Evolutionary conservation across 306 rosid genomes (phyloP).

Genomic region (Spatholobus suberectus): DNA sequence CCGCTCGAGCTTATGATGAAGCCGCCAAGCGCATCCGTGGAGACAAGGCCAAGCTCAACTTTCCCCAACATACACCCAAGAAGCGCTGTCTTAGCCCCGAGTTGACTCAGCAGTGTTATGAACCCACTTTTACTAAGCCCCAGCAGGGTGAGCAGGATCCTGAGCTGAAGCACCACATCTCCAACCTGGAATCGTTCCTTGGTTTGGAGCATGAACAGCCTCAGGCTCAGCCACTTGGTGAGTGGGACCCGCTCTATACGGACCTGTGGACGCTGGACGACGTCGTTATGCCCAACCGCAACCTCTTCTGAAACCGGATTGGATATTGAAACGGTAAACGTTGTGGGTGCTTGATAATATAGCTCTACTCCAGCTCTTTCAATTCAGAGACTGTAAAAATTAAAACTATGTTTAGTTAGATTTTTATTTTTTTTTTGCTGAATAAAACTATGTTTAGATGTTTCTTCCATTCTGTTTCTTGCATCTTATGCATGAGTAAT

Average conservation of each 20-base stretch:
- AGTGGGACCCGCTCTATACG: conserved; percentile 34
- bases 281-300: conserved; percentile 43
- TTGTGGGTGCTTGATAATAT: too few species aligned
- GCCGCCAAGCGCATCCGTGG: conserved; percentile 93
- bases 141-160: background rate
- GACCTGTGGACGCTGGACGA: conserved; percentile 72
- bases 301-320: background rate
- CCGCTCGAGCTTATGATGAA: conserved; percentile 80
- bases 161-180: background rate
- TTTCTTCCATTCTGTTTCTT: too few species aligned
- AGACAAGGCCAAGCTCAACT: conserved; percentile 91
- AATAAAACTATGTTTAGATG: too few species aligned
- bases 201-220: conserved; percentile 54
- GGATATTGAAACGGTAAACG: too few species aligned
- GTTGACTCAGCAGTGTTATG: background rate
- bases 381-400: too few species aligned
- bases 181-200: conserved; percentile 63
- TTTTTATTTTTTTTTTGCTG: too few species aligned
- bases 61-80: conserved; percentile 47
- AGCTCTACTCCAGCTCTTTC: too few species aligned
- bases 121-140: background rate
- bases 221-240: background rate
- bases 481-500: too few species aligned
- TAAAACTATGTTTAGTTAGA: too few species aligned
- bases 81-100: conserved; percentile 48